phyloP scores from a whole-genome alignment of 2,329 filamentous ascomycete genomes.

The Clonostachys sp. region DNA sequence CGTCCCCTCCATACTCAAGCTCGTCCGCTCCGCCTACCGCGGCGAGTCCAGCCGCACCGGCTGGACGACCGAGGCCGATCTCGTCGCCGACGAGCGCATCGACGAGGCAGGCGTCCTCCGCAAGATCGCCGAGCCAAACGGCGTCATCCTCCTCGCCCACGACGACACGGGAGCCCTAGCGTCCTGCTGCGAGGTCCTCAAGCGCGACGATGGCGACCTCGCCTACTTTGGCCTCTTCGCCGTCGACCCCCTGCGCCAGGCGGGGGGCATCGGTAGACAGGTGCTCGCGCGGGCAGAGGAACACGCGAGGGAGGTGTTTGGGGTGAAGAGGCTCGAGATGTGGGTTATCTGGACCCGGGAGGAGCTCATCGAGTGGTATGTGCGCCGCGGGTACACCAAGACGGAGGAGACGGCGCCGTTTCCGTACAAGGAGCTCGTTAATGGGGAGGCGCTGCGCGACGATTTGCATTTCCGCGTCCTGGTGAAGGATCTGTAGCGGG shows the following conservation, averaged over 20 bases:
- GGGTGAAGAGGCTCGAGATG: constrained; percentile 31
- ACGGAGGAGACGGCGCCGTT: constrained; percentile 35
- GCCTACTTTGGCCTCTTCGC: constrained; percentile 44
- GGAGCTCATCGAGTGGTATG: constrained; percentile 41
- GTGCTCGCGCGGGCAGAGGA: constrained; percentile 35
- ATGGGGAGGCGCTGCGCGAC: constrained; percentile 28
- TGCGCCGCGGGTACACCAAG: constrained; percentile 31
- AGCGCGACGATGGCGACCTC: constrained; percentile 11
- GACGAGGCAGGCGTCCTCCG: constrained; percentile 21
- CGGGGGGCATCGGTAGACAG: constrained; percentile 33
- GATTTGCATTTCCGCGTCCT: constrained; percentile 36
- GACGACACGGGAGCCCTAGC: constrained; percentile 19
- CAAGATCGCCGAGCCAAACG: constrained; percentile 32
- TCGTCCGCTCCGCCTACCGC: constrained; percentile 39
- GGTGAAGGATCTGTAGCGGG: constrained; percentile 26
- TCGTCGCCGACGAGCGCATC: constrained; percentile 37
- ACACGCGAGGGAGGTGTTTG: constrained; percentile 24
- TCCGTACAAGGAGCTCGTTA: constrained; percentile 29
- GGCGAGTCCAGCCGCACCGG: constrained; percentile 31
- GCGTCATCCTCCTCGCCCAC: constrained; percentile 29
- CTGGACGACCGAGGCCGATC: constrained; percentile 42
- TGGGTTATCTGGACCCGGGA: constrained; percentile 33
- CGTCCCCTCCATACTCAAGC: constrained; percentile 21
- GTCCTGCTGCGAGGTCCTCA: constrained; percentile 38
- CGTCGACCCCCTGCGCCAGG: constrained; percentile 34